Evolutionary conservation across 345 rosid genomes (phyloP).

Genomic region (Aquilaria sinensis): DNA sequence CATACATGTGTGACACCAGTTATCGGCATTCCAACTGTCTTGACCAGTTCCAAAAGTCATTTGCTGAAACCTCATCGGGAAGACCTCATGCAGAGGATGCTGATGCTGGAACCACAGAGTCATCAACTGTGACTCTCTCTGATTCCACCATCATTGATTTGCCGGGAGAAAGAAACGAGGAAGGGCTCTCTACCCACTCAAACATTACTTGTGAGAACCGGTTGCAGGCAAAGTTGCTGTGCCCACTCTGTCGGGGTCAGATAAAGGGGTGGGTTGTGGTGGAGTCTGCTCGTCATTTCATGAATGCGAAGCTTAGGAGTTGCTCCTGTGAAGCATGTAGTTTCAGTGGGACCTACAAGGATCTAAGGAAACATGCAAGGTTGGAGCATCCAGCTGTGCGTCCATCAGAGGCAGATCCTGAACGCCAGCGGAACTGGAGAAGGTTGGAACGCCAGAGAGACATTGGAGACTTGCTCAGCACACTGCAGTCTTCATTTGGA

Average conservation of each 20-base stretch:
- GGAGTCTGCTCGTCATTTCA: conserved; percentile 66
- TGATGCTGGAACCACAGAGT: conserved; percentile 13
- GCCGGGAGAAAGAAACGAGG: conserved; percentile 34
- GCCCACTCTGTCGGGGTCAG: conserved; percentile 91
- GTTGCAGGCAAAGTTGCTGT: conserved; percentile 41
- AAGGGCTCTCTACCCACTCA: conserved; percentile 16
- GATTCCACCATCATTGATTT: conserved; percentile 27
- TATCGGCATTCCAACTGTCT: conserved; percentile 94
- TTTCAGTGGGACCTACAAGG: conserved; percentile 66
- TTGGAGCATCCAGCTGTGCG: conserved; percentile 73
- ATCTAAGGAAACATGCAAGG: conserved; percentile 94
- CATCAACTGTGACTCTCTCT: conserved; percentile 14
- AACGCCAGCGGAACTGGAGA: conserved; percentile 90
- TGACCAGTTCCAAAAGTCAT: conserved; percentile 79
- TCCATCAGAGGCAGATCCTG: conserved; percentile 89
- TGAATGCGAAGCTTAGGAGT: conserved; percentile 81
- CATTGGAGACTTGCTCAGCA: conserved; percentile 87
- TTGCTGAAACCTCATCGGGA: conserved; percentile 27
- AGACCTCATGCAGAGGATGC: conserved; percentile 20
- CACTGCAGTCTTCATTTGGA: conserved; percentile 79
- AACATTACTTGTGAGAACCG: conserved; percentile 31
- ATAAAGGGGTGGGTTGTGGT: conserved; percentile 73
- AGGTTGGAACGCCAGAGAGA: conserved; percentile 95
- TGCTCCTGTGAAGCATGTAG: conserved; percentile 87
- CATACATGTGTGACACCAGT: conserved; percentile 98